A percentile compares a stretch with the other conserved stretches of the same genome.
Conservation (phyloP, 805 yeast genomes). For the Kregervanrija fluxuum region DNA sequence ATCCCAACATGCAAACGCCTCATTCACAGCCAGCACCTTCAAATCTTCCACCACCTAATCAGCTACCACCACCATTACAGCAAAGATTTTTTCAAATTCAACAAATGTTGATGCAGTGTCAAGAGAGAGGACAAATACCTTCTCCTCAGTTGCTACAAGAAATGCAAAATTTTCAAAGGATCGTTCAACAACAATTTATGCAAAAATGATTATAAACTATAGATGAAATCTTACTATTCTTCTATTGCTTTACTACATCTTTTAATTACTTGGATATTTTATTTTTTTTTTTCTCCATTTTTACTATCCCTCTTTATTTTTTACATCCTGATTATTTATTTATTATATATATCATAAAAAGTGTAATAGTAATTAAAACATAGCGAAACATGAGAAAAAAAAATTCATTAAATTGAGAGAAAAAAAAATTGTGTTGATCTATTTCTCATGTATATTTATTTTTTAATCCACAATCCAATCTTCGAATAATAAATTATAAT, state of each 20-base stretch:
- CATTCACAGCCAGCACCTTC: conserved; percentile 2
- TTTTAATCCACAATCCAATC: too few species aligned
- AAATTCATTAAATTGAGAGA: background rate
- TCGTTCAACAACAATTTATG: conserved; percentile 4
- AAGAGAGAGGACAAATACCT: conserved; percentile 12
- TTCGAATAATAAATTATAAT: conserved; percentile 1
- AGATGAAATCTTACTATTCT: background rate
- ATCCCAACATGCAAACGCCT: background rate
- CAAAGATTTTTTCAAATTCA: conserved; percentile 10
- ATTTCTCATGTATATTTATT: too few species aligned
- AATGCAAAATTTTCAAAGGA: conserved; percentile 9
- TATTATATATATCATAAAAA: too few species aligned
- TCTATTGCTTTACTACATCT: background rate
- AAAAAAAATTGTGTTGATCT: too few species aligned
- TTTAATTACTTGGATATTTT: background rate
- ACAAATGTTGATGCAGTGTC: conserved; percentile 6
- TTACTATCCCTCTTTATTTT: too few species aligned
- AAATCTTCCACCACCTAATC: conserved; percentile 13
- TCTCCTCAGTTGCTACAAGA: conserved; percentile 12
- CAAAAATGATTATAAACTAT: background rate
- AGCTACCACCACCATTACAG: conserved; percentile 10
- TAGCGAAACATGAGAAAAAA: background rate
- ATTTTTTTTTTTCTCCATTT: background rate
- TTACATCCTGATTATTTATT: too few species aligned
- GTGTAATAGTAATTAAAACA: background rate